A percentile compares a stretch with the other conserved stretches of the same genome.
phyloP scores from a whole-genome alignment of 805 yeast genomes.

The Metschnikowia kunwiensis region DNA sequence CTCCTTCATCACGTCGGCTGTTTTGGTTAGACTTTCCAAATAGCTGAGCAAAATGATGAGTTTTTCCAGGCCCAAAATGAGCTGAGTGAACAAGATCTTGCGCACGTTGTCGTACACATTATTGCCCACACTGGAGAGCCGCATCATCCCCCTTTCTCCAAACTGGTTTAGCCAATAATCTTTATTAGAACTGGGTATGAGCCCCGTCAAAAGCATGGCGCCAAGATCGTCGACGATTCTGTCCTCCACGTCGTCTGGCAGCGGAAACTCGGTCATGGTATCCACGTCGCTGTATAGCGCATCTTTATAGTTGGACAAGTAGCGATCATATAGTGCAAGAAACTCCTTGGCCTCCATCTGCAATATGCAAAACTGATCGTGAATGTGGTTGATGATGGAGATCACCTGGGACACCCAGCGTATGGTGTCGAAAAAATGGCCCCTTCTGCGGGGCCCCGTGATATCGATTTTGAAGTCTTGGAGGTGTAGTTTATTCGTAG shows the following conservation, averaged over 20 bases:
- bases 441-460: slow-evolving; percentile 6
- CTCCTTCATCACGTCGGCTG: slow-evolving; percentile 8
- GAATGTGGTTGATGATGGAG: slow-evolving; percentile 25
- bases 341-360: slow-evolving; percentile 25
- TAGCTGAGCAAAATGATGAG: slow-evolving; percentile 45
- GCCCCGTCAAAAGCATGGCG: slow-evolving; percentile 52
- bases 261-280: slow-evolving; percentile 28
- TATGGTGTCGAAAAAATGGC: slow-evolving; percentile 23
- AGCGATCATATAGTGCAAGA: slow-evolving; percentile 28
- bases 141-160: slow-evolving; percentile 62
- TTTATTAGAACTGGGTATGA: slow-evolving; percentile 46
- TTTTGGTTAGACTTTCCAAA: slow-evolving; percentile 32
- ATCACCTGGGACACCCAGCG: slow-evolving; percentile 25
- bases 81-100: slow-evolving; percentile 44
- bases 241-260: slow-evolving; percentile 16
- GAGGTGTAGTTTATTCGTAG: slow-evolving; percentile 12
- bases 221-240: slow-evolving; percentile 29
- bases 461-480: slow-evolving; percentile 16
- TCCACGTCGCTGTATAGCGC: slow-evolving; percentile 21
- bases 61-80: slow-evolving; percentile 57
- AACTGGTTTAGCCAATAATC: slow-evolving; percentile 64
- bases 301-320: slow-evolving; percentile 33
- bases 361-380: slow-evolving; percentile 21
- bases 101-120: slow-evolving; percentile 49
- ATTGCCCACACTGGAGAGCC: slow-evolving; percentile 52